Evolutionary conservation across 2,329 filamentous ascomycete species (phyloP).

Genomic region (Colletotrichum sp.): DNA sequence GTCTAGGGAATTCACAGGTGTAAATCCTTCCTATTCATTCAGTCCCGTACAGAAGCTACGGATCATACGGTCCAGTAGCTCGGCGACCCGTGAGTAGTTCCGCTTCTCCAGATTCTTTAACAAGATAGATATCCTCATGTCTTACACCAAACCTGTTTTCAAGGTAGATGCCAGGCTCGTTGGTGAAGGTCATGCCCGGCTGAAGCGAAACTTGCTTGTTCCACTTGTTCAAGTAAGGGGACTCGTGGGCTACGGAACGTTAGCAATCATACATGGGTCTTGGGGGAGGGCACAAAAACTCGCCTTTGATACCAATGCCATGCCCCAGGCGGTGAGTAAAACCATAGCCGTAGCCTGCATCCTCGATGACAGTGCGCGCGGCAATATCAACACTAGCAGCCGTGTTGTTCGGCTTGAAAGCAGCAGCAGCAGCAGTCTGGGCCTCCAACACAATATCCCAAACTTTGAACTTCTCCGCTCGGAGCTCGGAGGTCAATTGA

Average conservation of each 20-base stretch:
- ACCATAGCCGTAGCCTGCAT: conserved; percentile 60
- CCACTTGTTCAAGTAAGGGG: conserved; percentile 67
- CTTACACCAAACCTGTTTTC: conserved; percentile 63
- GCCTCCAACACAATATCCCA: conserved; percentile 68
- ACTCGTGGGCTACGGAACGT: conserved; percentile 55
- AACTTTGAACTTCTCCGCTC: conserved; percentile 56
- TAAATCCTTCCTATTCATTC: background rate
- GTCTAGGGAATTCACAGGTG: background rate
- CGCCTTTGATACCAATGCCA: conserved; percentile 65
- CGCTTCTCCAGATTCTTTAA: conserved; percentile 56
- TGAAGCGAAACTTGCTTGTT: conserved; percentile 51
- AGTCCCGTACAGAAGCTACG: conserved; percentile 27
- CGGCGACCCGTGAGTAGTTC: conserved; percentile 59
- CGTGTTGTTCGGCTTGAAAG: conserved; percentile 54
- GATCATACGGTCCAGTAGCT: conserved; percentile 57
- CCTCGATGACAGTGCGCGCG: conserved; percentile 59
- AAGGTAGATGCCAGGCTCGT: conserved; percentile 67
- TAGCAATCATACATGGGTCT: background rate
- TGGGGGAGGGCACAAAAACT: background rate
- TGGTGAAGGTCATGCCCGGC: conserved; percentile 66
- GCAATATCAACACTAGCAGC: conserved; percentile 66
- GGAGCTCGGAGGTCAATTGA: conserved; percentile 23
- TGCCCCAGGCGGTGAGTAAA: conserved; percentile 69
- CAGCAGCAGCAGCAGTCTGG: conserved; percentile 57
- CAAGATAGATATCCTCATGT: conserved; percentile 66